Conservation (phyloP, 2,329 filamentous ascomycete species). For the Colletotrichum paranaense region DNA sequence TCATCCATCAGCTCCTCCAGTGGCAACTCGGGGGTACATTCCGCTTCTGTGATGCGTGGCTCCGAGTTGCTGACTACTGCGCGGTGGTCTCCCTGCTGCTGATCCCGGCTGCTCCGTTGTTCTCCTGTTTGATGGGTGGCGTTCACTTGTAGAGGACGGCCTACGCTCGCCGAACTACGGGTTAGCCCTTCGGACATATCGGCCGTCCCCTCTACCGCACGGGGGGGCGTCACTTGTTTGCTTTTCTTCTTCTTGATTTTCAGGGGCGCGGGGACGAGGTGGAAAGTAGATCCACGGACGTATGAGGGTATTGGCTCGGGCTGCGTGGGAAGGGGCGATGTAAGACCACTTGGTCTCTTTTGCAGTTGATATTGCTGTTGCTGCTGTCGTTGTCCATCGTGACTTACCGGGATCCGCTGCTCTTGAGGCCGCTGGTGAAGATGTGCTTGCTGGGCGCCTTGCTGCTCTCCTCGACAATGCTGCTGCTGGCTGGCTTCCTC, state of each 20-base stretch:
- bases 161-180: background rate
- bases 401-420: background rate
- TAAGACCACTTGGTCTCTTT: background rate
- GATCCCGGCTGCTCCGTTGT: conserved; percentile 1
- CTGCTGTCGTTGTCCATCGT: background rate
- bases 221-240: background rate
- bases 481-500: background rate
- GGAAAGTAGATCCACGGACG: background rate
- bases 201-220: background rate
- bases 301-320: background rate
- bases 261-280: background rate
- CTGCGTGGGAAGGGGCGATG: background rate
- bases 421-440: background rate
- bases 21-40: background rate
- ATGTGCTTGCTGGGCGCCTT: background rate
- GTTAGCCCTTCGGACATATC: background rate
- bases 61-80: background rate
- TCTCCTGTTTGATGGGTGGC: background rate
- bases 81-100: background rate
- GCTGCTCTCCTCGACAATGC: background rate
- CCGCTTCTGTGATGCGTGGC: background rate
- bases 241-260: background rate
- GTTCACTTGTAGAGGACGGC: background rate
- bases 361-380: background rate
- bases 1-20: conserved; percentile 31